Percentiles rank a stretch among this genome's conserved stretches.
Evolutionary conservation across 192 early-diverging fungal species (phyloP).

Genomic region (Backusella sp.): DNA sequence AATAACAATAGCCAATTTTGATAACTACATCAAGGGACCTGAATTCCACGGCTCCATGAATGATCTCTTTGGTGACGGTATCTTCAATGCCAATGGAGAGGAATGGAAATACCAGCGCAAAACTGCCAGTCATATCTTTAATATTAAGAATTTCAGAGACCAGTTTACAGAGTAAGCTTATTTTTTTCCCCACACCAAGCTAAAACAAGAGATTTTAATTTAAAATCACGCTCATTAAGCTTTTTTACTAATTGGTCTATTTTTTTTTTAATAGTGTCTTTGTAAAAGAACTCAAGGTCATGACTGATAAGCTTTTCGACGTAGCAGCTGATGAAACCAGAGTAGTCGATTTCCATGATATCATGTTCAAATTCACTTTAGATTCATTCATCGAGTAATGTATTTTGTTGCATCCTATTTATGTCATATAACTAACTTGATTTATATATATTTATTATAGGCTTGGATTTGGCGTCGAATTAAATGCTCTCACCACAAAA

Average conservation of each 20-base stretch:
- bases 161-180: slow-evolving; percentile 37
- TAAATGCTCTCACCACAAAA: slow-evolving; percentile 38
- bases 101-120: slow-evolving; percentile 64
- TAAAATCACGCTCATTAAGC: neutral
- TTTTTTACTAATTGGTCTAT: neutral
- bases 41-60: slow-evolving; percentile 41
- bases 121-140: slow-evolving; percentile 38
- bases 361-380: slow-evolving; percentile 48
- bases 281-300: slow-evolving; percentile 25
- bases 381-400: slow-evolving; percentile 45
- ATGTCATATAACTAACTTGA: neutral
- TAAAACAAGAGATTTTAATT: neutral
- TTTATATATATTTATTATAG: slow-evolving; percentile 8
- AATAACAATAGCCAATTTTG: slow-evolving; percentile 27
- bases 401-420: neutral
- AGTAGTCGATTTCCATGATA: slow-evolving; percentile 40
- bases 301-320: slow-evolving; percentile 22
- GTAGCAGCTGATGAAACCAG: slow-evolving; percentile 29
- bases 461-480: slow-evolving; percentile 47
- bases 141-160: slow-evolving; percentile 40
- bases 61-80: slow-evolving; percentile 63
- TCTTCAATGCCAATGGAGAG: slow-evolving; percentile 72
- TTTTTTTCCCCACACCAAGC: neutral
- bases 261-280: slow-evolving; percentile 28
- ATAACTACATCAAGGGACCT: slow-evolving; percentile 41